These are phyloP conservation scores for Auricularia sp. DNA, from an alignment of 768 basidiomycete species.

Conservation along the genomic window DNA sequence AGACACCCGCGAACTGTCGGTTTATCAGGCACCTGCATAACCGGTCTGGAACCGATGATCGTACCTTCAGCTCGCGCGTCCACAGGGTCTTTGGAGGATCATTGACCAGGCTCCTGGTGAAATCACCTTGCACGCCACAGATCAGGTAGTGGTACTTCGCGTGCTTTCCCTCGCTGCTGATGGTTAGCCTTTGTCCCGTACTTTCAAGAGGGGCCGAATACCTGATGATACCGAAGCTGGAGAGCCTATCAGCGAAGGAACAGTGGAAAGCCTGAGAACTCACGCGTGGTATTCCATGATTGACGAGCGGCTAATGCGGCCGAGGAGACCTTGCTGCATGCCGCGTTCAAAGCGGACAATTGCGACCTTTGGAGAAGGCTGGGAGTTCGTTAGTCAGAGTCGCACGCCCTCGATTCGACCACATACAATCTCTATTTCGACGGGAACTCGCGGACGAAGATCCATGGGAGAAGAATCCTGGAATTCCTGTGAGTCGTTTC, in stretches of 20 bases:
- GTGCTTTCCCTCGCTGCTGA: conserved; percentile 51
- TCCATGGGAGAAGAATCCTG: conserved; percentile 67
- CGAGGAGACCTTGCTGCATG: conserved; percentile 75
- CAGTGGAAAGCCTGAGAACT: conserved; percentile 32
- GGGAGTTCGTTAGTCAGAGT: conserved; percentile 1
- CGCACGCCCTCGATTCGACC: neutral
- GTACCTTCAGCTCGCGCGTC: conserved; percentile 72
- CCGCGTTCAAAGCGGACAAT: conserved; percentile 70
- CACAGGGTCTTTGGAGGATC: conserved; percentile 61
- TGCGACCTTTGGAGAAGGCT: conserved; percentile 75
- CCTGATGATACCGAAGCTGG: conserved; percentile 8
- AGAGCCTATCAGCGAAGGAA: neutral
- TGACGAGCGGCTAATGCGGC: conserved; percentile 59
- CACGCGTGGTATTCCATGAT: conserved; percentile 79
- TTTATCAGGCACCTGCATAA: conserved; percentile 2
- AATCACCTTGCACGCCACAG: conserved; percentile 75
- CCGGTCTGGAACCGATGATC: conserved; percentile 4
- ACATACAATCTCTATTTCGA: conserved; percentile 67
- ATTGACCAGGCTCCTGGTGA: conserved; percentile 59
- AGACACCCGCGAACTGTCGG: conserved; percentile 63
- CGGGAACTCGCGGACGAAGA: conserved; percentile 61
- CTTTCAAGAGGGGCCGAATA: neutral
- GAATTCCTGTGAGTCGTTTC: neutral
- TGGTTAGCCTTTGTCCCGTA: conserved; percentile 3
- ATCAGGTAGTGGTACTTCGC: conserved; percentile 75